Base-by-base conservation (phyloP, 2,329 filamentous ascomycete species). In the Chaetomiaceae sp. region DNA sequence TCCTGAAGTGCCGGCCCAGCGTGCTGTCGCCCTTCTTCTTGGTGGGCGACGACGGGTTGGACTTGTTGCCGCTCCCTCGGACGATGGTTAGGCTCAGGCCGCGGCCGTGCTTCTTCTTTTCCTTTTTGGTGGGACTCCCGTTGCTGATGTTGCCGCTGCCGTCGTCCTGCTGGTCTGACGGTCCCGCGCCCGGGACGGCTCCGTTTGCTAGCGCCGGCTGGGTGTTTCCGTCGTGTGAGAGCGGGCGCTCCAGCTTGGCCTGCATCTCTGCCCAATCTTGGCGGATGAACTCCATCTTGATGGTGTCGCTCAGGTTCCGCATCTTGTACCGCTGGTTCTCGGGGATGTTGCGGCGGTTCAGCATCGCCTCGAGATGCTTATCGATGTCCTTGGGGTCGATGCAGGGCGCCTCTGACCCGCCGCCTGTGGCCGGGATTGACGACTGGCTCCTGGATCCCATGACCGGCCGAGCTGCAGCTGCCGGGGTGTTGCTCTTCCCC, bases 321-420 rank as follows among this genome's bases (percentile, higher is more conserved):
- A 99, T 96, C 71, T 95, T 95, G 68, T 92, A 89, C 49, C 92
- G 80, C 75, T 96, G 90, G 57, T 96, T 87, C 63, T 95, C 88
- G 3, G 92, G 91, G 48, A 97, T 95, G 62, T 97, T 96, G 57
- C 92, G 81, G 16, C 91, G 83, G 65, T 96, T 89, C 68, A 95
- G 66, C 68, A 82, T 76, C 3, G 77, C 80, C 60, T 85, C 80
- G 42, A 82, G 74, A 55, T 82, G 78, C 51, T 68, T 70, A 55
- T 79, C 73, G 35, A 83, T 76, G 55, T 82, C 73, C 59, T 74
- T 71, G n/a, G 74, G 72, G 49, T 78, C 71, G 25, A 82, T 68
- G n/a, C 60, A 54, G 7, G 64, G 64, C 42, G 51, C 47, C 34
- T 55, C 53, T 6, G 43, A 27, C 14, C 31, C 39, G 12, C 30